phyloP scores from a whole-genome alignment of 306 rosid genomes.

The Cucurbita argyrosperma region DNA sequence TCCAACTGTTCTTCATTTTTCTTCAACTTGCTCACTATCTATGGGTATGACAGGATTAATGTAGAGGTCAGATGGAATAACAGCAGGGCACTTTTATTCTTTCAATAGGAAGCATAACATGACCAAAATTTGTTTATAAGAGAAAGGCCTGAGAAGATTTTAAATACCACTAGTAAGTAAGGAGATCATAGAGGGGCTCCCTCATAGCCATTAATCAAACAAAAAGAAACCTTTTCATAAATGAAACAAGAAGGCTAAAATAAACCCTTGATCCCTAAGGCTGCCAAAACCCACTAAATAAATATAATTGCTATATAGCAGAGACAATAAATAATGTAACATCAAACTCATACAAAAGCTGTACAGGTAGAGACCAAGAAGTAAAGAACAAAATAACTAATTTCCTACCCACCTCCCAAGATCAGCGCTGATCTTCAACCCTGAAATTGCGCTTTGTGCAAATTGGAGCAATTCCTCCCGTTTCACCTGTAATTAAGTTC shows the following conservation, averaged over 20 bases:
- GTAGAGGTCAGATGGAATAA: not conserved
- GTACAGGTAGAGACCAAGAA: not conserved
- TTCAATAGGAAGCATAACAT: not conserved
- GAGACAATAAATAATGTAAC: not conserved
- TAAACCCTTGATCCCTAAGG: not conserved
- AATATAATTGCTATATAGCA: not conserved
- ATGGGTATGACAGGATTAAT: not conserved
- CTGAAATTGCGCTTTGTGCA: slow-evolving; percentile 90
- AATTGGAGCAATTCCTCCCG: slow-evolving; percentile 97
- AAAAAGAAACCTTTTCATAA: not conserved
- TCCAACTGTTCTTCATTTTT: not conserved
- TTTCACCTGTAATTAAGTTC: slow-evolving; percentile 51
- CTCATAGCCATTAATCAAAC: not conserved
- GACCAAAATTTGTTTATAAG: not conserved
- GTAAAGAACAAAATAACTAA: slow-evolving; percentile 10
- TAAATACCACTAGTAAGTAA: not conserved
- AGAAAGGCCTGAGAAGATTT: not conserved
- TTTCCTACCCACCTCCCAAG: slow-evolving; percentile 46
- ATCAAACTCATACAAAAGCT: not conserved
- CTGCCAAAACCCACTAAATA: not conserved
- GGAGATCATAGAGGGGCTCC: not conserved
- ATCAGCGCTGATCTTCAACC: slow-evolving; percentile 75
- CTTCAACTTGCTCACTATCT: not conserved
- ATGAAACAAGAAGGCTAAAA: not conserved
- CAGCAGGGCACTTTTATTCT: not conserved